phyloP scores from a whole-genome alignment of 2,329 filamentous ascomycete species.

The Sporothrix schenckii region DNA sequence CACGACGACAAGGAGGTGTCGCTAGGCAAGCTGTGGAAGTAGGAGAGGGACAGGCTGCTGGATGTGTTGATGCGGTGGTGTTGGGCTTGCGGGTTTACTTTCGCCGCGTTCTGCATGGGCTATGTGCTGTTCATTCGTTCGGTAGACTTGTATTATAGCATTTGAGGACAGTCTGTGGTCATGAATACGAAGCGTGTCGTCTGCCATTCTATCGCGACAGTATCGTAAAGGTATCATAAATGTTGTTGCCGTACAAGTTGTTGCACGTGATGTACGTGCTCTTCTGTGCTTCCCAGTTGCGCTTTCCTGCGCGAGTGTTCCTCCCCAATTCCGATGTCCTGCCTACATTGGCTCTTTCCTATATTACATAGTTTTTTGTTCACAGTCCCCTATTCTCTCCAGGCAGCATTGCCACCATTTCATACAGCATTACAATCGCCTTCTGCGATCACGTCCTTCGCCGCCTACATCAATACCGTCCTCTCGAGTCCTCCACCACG shows the following conservation, averaged over 20 bases:
- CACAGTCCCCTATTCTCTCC: background rate
- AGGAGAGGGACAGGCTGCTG: background rate
- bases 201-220: background rate
- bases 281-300: background rate
- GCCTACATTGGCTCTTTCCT: background rate
- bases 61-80: background rate
- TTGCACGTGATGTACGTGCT: background rate
- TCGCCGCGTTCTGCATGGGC: background rate
- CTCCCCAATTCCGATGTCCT: background rate
- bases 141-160: conserved; percentile 26
- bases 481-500: conserved; percentile 26
- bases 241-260: background rate
- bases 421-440: too few relatives aligned
- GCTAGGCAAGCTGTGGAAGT: conserved; percentile 74
- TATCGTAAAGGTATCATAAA: background rate
- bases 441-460: too few relatives aligned
- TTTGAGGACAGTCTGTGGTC: conserved; percentile 17
- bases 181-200: conserved; percentile 22
- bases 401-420: too few relatives aligned
- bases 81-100: background rate
- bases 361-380: background rate
- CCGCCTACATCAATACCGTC: background rate
- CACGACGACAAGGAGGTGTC: conserved; percentile 95
- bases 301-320: background rate
- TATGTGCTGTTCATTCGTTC: background rate